Evolutionary conservation across 106 monocot species (phyloP).

Genomic region (Platanthera guangdongensis): DNA sequence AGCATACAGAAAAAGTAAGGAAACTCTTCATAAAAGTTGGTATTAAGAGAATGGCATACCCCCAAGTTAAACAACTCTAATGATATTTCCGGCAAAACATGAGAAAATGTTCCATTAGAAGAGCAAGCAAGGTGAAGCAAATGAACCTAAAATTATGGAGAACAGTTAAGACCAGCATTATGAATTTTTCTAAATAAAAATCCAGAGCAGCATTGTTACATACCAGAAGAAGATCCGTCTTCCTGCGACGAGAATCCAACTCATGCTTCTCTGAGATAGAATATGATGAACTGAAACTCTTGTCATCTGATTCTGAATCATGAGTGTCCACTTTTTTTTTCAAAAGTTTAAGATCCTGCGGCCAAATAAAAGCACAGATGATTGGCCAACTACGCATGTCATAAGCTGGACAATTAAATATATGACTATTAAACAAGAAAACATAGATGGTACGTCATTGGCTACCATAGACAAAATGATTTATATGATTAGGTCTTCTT

Average conservation of each 20-base stretch:
- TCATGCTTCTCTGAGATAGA: constrained; percentile 20
- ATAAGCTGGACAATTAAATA: background rate
- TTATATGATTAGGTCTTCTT: too few relatives aligned
- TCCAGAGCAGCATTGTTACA: constrained; percentile 1
- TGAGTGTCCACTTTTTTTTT: constrained; percentile 13
- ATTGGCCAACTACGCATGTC: background rate
- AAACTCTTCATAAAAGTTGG: background rate
- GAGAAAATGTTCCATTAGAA: constrained; percentile 49
- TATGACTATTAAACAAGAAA: background rate
- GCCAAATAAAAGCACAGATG: background rate
- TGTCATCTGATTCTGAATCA: constrained; percentile 29
- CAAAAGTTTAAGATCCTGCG: constrained; percentile 23
- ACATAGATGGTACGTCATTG: too few relatives aligned
- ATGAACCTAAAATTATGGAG: constrained; percentile 46
- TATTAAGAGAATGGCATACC: constrained; percentile 30
- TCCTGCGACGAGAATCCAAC: constrained; percentile 37
- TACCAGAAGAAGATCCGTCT: constrained; percentile 86
- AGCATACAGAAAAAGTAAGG: background rate
- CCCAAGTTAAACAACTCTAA: constrained; percentile 69
- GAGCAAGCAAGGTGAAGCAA: constrained; percentile 74
- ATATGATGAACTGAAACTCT: constrained; percentile 20
- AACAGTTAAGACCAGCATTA: constrained; percentile 11
- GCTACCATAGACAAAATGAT: too few relatives aligned
- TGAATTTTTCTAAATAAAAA: background rate
- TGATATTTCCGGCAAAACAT: constrained; percentile 55